Conservation (phyloP, 192 early-diverging fungal genomes). For the Gonapodya prolifera region DNA sequence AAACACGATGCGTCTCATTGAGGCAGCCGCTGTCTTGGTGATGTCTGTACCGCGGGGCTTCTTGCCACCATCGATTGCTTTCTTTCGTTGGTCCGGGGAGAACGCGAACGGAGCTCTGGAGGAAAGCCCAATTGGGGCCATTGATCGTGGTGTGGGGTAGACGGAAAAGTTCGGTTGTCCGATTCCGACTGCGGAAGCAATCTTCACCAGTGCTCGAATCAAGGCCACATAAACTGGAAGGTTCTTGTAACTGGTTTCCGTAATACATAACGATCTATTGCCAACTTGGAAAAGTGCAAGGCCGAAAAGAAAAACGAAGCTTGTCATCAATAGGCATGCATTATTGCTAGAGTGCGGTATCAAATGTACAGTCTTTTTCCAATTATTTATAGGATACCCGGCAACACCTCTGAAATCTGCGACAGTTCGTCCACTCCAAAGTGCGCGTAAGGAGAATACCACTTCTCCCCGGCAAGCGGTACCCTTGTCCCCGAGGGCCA, state of each 20-base stretch:
- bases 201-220: too few relatives aligned
- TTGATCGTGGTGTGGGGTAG: background rate
- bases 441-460: background rate
- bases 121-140: background rate
- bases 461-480: background rate
- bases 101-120: background rate
- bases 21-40: background rate
- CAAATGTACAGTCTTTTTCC: too few relatives aligned
- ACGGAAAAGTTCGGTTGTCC: background rate
- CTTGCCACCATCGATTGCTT: background rate
- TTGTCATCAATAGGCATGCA: background rate
- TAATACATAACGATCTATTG: background rate
- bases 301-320: background rate
- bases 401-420: background rate
- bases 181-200: background rate
- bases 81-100: background rate
- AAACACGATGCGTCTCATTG: background rate
- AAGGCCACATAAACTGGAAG: too few relatives aligned
- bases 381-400: background rate
- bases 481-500: background rate
- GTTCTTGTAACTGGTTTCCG: background rate
- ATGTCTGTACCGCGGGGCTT: background rate
- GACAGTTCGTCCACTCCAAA: background rate
- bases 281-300: too few relatives aligned
- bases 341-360: too few relatives aligned